Evolutionary conservation across 257 asterid species (phyloP).

Genomic region (Primulina eburnea): DNA sequence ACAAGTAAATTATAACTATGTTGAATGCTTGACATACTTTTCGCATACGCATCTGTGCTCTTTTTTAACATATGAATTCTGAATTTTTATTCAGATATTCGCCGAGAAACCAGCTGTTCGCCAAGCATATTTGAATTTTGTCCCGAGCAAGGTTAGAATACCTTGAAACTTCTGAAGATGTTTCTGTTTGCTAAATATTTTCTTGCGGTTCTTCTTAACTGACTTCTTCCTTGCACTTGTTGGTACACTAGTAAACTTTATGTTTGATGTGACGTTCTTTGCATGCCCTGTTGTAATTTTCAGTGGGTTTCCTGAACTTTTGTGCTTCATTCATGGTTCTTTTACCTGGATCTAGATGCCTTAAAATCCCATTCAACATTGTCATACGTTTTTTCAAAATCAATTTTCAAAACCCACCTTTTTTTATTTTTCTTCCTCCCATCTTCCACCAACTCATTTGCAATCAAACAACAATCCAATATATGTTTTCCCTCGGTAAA

Average conservation of each 20-base stretch:
- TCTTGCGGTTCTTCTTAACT: constrained; percentile 20
- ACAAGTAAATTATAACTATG: neutral
- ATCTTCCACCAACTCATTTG: too few species aligned
- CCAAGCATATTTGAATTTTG: constrained; percentile 83
- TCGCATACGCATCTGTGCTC: constrained; percentile 19
- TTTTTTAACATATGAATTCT: constrained; percentile 10
- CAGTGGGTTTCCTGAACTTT: constrained; percentile 14
- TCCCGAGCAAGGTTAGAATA: constrained; percentile 71
- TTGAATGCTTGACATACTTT: constrained; percentile 12
- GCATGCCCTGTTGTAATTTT: constrained; percentile 6
- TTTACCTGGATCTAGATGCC: constrained; percentile 17
- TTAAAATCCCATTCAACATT: too few species aligned
- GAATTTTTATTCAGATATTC: constrained; percentile 59
- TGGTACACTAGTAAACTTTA: constrained; percentile 5
- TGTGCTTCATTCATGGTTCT: constrained; percentile 21
- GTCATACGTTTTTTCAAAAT: too few species aligned
- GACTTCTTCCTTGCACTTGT: neutral
- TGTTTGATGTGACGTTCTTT: constrained; percentile 16
- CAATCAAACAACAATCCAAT: too few species aligned
- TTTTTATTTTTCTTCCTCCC: too few species aligned
- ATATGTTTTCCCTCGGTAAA: too few species aligned
- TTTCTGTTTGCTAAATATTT: constrained; percentile 21
- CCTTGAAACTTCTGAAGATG: constrained; percentile 15
- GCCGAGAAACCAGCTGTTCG: constrained; percentile 99
- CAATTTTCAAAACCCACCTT: too few species aligned